Evolutionary conservation across 768 basidiomycete species (phyloP).

Genomic region (Candolleomyces aberdarensis): DNA sequence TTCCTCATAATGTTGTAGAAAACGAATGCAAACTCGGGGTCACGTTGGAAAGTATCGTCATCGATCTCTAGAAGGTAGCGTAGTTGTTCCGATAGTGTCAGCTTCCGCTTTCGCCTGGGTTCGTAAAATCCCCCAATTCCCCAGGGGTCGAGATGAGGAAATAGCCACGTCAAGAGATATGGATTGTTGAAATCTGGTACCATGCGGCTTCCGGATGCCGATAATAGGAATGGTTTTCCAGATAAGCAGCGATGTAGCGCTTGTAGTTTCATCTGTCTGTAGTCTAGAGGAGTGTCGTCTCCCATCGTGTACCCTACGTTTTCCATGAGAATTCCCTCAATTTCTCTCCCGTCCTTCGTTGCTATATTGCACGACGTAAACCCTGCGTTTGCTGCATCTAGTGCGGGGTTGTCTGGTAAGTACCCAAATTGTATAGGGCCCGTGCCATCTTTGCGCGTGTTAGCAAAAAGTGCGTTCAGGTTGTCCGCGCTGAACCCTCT

Average conservation of each 20-base stretch:
- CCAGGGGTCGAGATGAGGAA: constrained; percentile 14
- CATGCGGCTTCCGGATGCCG: neutral
- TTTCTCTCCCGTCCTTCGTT: neutral
- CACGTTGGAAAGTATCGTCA: neutral
- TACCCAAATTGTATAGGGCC: neutral
- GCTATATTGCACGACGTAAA: neutral
- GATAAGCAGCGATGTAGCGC: constrained; percentile 8
- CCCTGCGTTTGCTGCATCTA: constrained; percentile 1
- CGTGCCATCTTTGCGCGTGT: too few species aligned
- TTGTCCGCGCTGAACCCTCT: constrained; percentile 3
- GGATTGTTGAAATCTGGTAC: constrained; percentile 12
- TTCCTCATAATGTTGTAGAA: constrained; percentile 7
- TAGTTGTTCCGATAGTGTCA: neutral
- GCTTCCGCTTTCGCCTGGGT: neutral
- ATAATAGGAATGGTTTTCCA: constrained; percentile 4
- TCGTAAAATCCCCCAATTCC: too few species aligned
- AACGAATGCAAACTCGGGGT: constrained; percentile 8
- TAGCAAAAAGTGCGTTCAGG: neutral
- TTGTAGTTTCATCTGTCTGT: constrained; percentile 7
- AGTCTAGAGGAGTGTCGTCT: constrained; percentile 11
- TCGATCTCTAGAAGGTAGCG: neutral
- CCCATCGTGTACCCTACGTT: constrained; percentile 15
- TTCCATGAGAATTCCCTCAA: constrained; percentile 14
- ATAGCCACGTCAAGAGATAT: constrained; percentile 9
- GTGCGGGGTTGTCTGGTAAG: constrained; percentile 1